Conservation (phyloP, 352 stramenopile species). For the Phytophthora nicotianae region DNA sequence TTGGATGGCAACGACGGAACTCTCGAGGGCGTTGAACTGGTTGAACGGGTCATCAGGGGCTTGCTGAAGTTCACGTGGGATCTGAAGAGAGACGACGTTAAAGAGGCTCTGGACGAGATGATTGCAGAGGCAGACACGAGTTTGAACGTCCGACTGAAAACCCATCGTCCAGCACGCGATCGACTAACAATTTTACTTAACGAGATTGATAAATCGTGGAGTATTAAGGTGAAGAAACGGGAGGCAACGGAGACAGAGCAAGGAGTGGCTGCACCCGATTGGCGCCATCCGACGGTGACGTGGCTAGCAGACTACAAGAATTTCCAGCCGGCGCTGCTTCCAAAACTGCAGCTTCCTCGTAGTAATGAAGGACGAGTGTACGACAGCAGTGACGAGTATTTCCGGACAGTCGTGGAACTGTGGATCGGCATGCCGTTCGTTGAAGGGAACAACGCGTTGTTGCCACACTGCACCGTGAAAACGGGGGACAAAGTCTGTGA, state of each 20-base stretch:
- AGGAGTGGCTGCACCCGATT: constrained; percentile 34
- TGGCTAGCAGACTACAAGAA: constrained; percentile 74
- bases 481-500: constrained; percentile 65
- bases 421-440: constrained; percentile 91
- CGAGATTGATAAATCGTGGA: constrained; percentile 78
- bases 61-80: constrained; percentile 82
- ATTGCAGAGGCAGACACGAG: constrained; percentile 50
- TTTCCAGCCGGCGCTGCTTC: constrained; percentile 74
- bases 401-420: constrained; percentile 69
- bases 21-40: constrained; percentile 46
- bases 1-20: constrained; percentile 49
- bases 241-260: constrained; percentile 6
- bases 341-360: constrained; percentile 66
- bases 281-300: constrained; percentile 67
- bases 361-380: constrained; percentile 59
- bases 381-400: constrained; percentile 78
- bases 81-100: constrained; percentile 57
- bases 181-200: constrained; percentile 55
- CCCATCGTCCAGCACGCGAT: constrained; percentile 56
- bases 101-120: constrained; percentile 60
- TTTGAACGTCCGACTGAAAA: constrained; percentile 46
- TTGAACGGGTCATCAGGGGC: constrained; percentile 42
- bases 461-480: constrained; percentile 71
- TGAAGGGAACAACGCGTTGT: constrained; percentile 82
- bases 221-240: constrained; percentile 45